These are phyloP conservation scores for Gardenia jasminoides DNA, from an alignment of 257 asterid species.

Conservation along the genomic window DNA sequence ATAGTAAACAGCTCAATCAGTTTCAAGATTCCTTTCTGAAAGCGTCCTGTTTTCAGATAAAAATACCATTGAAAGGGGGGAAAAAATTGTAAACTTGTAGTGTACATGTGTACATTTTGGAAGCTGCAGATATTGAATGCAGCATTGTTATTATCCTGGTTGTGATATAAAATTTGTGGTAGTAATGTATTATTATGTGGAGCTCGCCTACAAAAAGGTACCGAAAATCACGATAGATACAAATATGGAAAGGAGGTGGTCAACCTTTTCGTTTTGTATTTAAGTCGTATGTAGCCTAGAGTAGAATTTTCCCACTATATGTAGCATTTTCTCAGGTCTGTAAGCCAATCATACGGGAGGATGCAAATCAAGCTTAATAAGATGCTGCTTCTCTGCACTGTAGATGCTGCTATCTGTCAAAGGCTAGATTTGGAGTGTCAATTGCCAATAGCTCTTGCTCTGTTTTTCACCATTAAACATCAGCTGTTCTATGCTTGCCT, in stretches of 20 bases:
- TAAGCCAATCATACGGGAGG: neutral
- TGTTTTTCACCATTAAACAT: neutral
- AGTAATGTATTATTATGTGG: neutral
- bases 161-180: conserved; percentile 13
- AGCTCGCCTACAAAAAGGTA: too few relatives aligned
- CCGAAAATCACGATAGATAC: too few relatives aligned
- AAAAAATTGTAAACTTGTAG: neutral
- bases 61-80: neutral
- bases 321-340: neutral
- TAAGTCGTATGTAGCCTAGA: too few relatives aligned
- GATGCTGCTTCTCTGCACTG: neutral
- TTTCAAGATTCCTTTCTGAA: conserved; percentile 5
- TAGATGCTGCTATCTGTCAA: neutral
- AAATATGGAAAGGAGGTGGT: too few relatives aligned
- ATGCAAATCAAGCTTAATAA: neutral
- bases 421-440: neutral
- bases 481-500: neutral
- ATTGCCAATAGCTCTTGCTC: neutral
- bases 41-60: neutral
- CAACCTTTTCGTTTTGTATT: too few relatives aligned
- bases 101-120: conserved; percentile 10
- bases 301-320: neutral
- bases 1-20: conserved; percentile 1
- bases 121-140: conserved; percentile 4
- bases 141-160: conserved; percentile 20